Evolutionary conservation across 106 monocot species (phyloP).

Genomic region (Dioscorea alata): DNA sequence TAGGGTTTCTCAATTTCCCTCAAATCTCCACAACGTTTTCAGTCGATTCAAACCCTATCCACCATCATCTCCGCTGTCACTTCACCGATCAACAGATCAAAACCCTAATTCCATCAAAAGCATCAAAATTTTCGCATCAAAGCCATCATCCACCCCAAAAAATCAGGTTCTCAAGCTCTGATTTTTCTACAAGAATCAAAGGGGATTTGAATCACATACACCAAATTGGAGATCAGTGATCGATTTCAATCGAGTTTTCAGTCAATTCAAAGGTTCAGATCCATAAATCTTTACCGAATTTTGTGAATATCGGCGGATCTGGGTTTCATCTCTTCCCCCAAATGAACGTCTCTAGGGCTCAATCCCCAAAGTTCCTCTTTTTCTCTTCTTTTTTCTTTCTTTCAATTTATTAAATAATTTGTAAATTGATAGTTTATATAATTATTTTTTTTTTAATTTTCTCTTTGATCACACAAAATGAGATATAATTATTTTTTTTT

Average conservation of each 20-base stretch:
- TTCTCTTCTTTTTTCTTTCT: too few relatives aligned
- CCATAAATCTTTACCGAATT: not conserved
- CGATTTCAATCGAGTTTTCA: not conserved
- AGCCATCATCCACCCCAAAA: not conserved
- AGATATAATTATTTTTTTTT: too few relatives aligned
- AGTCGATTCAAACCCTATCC: not conserved
- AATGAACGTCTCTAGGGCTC: too few relatives aligned
- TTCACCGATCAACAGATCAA: not conserved
- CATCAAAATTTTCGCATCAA: not conserved
- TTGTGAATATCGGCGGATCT: not conserved
- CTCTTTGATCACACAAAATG: too few relatives aligned
- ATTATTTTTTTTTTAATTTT: too few relatives aligned
- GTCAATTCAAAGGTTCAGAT: not conserved
- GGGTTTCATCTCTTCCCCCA: too few relatives aligned
- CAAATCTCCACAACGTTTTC: not conserved
- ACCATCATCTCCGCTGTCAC: not conserved
- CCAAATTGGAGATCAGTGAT: not conserved
- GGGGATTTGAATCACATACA: not conserved
- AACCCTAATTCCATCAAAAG: not conserved
- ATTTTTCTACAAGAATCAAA: not conserved
- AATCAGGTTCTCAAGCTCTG: not conserved
- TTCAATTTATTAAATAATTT: too few relatives aligned
- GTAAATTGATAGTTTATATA: too few relatives aligned
- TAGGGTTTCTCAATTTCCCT: not conserved
- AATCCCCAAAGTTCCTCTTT: too few relatives aligned